Conservation (phyloP, 140 eudicot genomes). For the Oenanthe javanica region DNA sequence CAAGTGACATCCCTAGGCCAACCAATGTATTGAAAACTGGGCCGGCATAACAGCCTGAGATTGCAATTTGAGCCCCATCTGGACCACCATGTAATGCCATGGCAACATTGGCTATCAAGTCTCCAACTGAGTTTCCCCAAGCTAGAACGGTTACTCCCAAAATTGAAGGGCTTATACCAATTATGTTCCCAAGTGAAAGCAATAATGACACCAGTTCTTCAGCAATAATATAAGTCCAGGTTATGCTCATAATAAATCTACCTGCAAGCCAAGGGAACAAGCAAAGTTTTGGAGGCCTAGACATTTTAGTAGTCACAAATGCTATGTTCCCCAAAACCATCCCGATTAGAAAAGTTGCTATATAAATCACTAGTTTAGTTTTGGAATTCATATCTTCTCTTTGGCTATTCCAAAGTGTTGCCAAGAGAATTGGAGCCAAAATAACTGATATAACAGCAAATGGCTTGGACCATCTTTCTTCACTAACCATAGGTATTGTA, state of each 20-base stretch:
- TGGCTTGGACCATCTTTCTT: slow-evolving; percentile 64
- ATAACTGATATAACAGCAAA: slow-evolving; percentile 35
- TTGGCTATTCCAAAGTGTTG: slow-evolving; percentile 33
- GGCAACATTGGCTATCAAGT: slow-evolving; percentile 46
- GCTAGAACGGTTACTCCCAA: slow-evolving; percentile 63
- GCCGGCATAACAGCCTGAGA: slow-evolving; percentile 75
- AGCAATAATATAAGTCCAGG: slow-evolving; percentile 55
- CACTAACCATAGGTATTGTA: slow-evolving; percentile 57
- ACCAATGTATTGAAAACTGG: slow-evolving; percentile 61
- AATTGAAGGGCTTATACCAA: slow-evolving; percentile 53
- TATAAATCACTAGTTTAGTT: slow-evolving; percentile 22
- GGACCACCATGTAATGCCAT: slow-evolving; percentile 58
- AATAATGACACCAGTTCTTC: slow-evolving; percentile 52
- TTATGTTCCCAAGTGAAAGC: slow-evolving; percentile 45
- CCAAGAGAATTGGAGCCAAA: slow-evolving; percentile 48
- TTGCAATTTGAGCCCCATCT: slow-evolving; percentile 56
- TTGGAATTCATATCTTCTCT: slow-evolving; percentile 10
- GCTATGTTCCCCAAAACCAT: slow-evolving; percentile 34
- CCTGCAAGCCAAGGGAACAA: slow-evolving; percentile 44
- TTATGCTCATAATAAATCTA: slow-evolving; percentile 56
- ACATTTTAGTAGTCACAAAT: slow-evolving; percentile 29
- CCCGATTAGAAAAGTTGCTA: slow-evolving; percentile 32
- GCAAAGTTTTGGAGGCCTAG: slow-evolving; percentile 46
- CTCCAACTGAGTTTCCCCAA: slow-evolving; percentile 79
- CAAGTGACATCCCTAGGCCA: slow-evolving; percentile 61